Base-by-base conservation (phyloP, 2,329 filamentous ascomycete genomes). In the Claviceps fusiformis region DNA sequence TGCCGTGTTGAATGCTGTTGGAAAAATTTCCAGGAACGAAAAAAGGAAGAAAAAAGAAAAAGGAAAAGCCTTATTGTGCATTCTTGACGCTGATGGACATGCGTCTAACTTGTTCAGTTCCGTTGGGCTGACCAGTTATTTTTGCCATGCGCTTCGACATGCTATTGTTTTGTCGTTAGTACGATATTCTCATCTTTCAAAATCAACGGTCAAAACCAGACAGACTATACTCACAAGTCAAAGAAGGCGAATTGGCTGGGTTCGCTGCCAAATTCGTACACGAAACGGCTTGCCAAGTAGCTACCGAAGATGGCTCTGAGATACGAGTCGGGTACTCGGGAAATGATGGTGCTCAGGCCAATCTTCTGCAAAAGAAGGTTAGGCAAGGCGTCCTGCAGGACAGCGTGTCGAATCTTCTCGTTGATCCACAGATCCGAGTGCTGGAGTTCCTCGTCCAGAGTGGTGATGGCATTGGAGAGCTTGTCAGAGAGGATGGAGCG, bases 181-280 rank as follows among this genome's bases (percentile, higher is more conserved):
- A 47, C 17, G 15, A n/a, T n/a, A 24, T 24, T 24, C 11, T 51
- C 35, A 55, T 19, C 10, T n/a, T 10, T 31, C 11, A 4, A 55
- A 55, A 55, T 37, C 35, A 54, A 5, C 11, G 10, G 19, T 17
- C 13, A 19, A 37, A 24, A 24, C 24, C 15, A 8, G 7, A n/a
- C 13, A 39, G 2, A n/a, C 13, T 31, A 86, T 31, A 86, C 87
- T 82, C 75, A 91, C 87, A 97, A 98, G 69, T 95, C 89, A 72
- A 95, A 98, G 78, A 98, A 98, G 44, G 92, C 90, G 75, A 98
- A 97, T 66, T 96, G 92, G 75, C 86, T 93, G 5, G 93, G 91
- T 61, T 82, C 85, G 68, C 90, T 91, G 65, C 93, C 93, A 68
- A 92, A 93, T 69, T 95, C 83, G 71, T 98, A 98, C 45, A 98